Percentiles rank a stretch among this genome's conserved stretches.
These are phyloP conservation scores for Fonsecaea monophora DNA, from an alignment of 2,329 filamentous ascomycete genomes.

Conservation along the genomic window DNA sequence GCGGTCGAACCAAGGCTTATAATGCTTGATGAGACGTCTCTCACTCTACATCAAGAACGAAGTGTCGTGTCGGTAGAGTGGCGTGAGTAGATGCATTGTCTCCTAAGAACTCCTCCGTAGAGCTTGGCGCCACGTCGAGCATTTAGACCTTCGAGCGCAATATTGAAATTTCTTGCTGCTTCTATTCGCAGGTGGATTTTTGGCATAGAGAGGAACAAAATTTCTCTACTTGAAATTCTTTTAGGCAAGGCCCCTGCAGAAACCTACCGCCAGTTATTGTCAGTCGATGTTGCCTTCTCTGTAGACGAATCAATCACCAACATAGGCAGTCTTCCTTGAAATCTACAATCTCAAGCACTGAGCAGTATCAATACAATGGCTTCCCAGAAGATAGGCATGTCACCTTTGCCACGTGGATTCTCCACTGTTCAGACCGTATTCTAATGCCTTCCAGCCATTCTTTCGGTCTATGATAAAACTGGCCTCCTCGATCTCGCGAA, in stretches of 20 bases:
- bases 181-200: neutral
- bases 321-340: neutral
- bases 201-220: neutral
- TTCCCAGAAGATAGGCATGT: conserved; percentile 37
- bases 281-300: neutral
- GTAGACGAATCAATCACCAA: neutral
- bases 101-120: neutral
- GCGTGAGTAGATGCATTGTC: no score
- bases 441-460: conserved; percentile 67
- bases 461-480: conserved; percentile 99
- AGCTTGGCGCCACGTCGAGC: neutral
- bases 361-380: conserved; percentile 19
- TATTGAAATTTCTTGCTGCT: conserved; percentile 4
- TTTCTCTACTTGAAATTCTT: neutral
- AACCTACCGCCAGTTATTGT: neutral
- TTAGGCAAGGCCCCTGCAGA: neutral
- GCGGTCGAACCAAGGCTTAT: neutral
- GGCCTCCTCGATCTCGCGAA: conserved; percentile 91
- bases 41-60: neutral
- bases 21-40: neutral
- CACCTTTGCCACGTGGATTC: conserved; percentile 12
- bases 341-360: neutral
- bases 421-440: neutral
- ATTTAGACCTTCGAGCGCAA: neutral
- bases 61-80: no score